phyloP scores from a whole-genome alignment of 768 basidiomycete species.

The Tulasnella sp. region DNA sequence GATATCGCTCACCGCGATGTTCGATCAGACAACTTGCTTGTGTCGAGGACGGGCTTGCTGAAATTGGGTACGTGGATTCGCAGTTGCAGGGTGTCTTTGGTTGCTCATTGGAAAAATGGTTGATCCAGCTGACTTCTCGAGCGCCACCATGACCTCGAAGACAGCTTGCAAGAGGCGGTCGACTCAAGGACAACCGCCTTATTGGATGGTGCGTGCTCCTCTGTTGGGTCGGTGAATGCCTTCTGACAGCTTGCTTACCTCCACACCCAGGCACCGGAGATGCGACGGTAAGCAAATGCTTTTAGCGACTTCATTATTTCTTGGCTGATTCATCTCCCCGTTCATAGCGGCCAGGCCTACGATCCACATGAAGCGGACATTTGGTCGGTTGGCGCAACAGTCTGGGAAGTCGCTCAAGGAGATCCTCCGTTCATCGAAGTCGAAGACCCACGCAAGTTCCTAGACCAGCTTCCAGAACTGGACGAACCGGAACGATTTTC shows the following conservation, averaged over 20 bases:
- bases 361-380: slow-evolving; percentile 67
- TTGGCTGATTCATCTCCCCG: neutral
- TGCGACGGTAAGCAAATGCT: slow-evolving; percentile 48
- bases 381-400: slow-evolving; percentile 76
- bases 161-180: slow-evolving; percentile 8
- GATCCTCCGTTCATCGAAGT: slow-evolving; percentile 63
- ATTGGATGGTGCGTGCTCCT: slow-evolving; percentile 20
- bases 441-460: slow-evolving; percentile 40
- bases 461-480: slow-evolving; percentile 58
- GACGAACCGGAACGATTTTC: slow-evolving; percentile 53
- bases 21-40: slow-evolving; percentile 71
- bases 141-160: slow-evolving; percentile 45
- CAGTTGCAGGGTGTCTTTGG: neutral
- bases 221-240: neutral
- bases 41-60: slow-evolving; percentile 59
- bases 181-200: slow-evolving; percentile 20
- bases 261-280: slow-evolving; percentile 53
- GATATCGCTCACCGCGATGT: slow-evolving; percentile 76
- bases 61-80: slow-evolving; percentile 54
- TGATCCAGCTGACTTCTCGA: slow-evolving; percentile 67
- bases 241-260: neutral
- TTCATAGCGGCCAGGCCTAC: slow-evolving; percentile 49
- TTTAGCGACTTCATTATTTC: neutral
- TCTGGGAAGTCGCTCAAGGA: slow-evolving; percentile 74
- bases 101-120: neutral